Base-by-base conservation (phyloP, 1,284 basidiomycete species). In the Phlebopus sp. region DNA sequence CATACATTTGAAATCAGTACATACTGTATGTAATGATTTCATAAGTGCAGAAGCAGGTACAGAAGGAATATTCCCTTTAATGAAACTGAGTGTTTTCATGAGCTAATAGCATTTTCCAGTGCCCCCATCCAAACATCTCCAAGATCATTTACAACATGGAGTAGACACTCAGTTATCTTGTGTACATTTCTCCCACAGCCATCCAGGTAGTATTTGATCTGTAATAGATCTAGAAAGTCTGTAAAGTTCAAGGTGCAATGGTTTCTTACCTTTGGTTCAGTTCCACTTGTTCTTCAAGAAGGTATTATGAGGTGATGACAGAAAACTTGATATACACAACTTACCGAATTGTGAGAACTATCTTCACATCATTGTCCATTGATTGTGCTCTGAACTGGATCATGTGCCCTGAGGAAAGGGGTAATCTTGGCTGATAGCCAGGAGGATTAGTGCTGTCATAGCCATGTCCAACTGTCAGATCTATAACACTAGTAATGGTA, bases 171-270 rank as follows among this genome's bases (percentile, higher is more conserved):
- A 1, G 68, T 62, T 2, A 90, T 78, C 1, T 62, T 59, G 14
- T 54, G 47, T 0, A 68, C 63, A 55, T 82, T 63, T 42, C 64
- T 69, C 1, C 88, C 86, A 50, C 70, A 79, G 2, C 86, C 89
- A 68, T 92, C 90, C 18, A 91, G 71, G 59, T 92, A 92, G 60
- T 85, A 90, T 59, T 92, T 92, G 65, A 91, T 87, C 85, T 89
- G 48, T 13, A 40, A 14, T 4, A 15, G 4, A 23, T 21, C 54
- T 23, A n/a, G 59, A 32, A 4, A 17, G 5, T 7, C 6, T 18
- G 23, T 34, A 15, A 4, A 29, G 2, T n/a, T 40, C 14, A 30
- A 37, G 25, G 49, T 1, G 18, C 34, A 10, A 9, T 11, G n/a
- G 15, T 9, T 34, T 1, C 59, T 37, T 58, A 85, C 87, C 79